Conservation (phyloP, 345 rosid species). For the Salix arbutifolia region DNA sequence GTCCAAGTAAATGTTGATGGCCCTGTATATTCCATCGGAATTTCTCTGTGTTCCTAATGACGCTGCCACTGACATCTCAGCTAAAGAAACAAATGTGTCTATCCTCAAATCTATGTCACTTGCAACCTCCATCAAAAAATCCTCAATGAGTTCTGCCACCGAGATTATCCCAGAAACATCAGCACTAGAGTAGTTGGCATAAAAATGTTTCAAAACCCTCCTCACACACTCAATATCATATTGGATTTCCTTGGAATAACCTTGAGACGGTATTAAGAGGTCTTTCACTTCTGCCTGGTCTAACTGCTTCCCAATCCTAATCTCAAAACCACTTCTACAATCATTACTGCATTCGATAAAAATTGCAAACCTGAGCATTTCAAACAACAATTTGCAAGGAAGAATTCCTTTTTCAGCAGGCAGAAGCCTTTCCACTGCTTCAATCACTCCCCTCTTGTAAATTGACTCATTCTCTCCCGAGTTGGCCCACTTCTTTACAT, state of each 20-base stretch:
- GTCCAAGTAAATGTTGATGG: slow-evolving; percentile 63
- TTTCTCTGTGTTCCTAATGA: slow-evolving; percentile 40
- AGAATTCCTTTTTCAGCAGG: slow-evolving; percentile 49
- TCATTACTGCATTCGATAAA: slow-evolving; percentile 43
- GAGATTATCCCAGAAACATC: slow-evolving; percentile 27
- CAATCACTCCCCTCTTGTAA: slow-evolving; percentile 48
- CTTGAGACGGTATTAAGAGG: slow-evolving; percentile 47
- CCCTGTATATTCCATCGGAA: slow-evolving; percentile 68
- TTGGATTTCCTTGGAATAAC: slow-evolving; percentile 44
- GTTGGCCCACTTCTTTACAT: slow-evolving; percentile 45
- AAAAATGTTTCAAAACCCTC: slow-evolving; percentile 57
- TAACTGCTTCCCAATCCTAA: slow-evolving; percentile 68
- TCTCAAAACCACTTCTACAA: slow-evolving; percentile 65
- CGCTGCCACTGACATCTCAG: slow-evolving; percentile 47
- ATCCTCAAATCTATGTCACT: slow-evolving; percentile 49
- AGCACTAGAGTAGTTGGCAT: slow-evolving; percentile 26
- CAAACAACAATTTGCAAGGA: slow-evolving; percentile 49
- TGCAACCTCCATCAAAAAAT: slow-evolving; percentile 55
- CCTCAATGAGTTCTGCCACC: slow-evolving; percentile 67
- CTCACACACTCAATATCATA: slow-evolving; percentile 58
- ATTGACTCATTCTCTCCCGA: slow-evolving; percentile 27
- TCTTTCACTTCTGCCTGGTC: slow-evolving; percentile 57
- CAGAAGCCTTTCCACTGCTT: slow-evolving; percentile 62
- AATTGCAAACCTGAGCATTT: slow-evolving; percentile 51
- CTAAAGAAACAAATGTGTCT: slow-evolving; percentile 45